Percentiles rank a stretch among this genome's conserved stretches.
Conservation (phyloP, 2,329 filamentous ascomycete species). For the Colletotrichum sp. region DNA sequence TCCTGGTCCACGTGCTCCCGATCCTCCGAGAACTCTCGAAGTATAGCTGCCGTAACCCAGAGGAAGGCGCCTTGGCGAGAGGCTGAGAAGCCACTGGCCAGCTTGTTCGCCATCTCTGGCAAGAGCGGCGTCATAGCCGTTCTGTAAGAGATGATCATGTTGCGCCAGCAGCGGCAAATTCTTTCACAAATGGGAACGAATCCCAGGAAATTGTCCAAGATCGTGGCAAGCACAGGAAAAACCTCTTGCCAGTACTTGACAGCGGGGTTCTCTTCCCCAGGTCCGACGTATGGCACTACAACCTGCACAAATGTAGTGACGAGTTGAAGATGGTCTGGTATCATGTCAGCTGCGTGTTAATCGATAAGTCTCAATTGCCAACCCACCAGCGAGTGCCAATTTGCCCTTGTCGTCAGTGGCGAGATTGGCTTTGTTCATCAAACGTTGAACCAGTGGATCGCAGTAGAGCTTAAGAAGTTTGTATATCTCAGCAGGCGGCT, state of each 20-base stretch:
- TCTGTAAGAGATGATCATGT: conserved; percentile 96
- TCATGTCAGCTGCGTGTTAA: conserved; percentile 21
- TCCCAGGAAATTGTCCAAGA: conserved; percentile 85
- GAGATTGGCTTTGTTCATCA: conserved; percentile 87
- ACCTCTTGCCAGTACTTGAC: conserved; percentile 97
- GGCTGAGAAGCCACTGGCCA: conserved; percentile 82
- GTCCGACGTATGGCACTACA: conserved; percentile 75
- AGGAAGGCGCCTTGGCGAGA: conserved; percentile 96
- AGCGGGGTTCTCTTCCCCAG: conserved; percentile 80
- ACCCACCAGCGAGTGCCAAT: conserved; percentile 80
- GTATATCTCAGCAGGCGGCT: conserved; percentile 82
- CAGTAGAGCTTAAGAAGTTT: conserved; percentile 89
- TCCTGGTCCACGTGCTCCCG: conserved; percentile 81
- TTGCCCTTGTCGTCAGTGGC: conserved; percentile 85
- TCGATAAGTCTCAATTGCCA: background rate
- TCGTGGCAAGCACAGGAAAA: conserved; percentile 83
- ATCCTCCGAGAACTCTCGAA: conserved; percentile 94
- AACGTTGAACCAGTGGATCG: conserved; percentile 83
- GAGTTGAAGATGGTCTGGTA: conserved; percentile 82
- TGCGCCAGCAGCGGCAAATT: conserved; percentile 93
- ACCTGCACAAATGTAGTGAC: conserved; percentile 88
- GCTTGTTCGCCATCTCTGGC: conserved; percentile 84
- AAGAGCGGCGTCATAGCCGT: conserved; percentile 87
- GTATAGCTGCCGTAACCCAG: conserved; percentile 96
- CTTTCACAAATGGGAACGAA: conserved; percentile 92